Base-by-base conservation (phyloP, 179 eudicot species). In the Silene vulgaris region DNA sequence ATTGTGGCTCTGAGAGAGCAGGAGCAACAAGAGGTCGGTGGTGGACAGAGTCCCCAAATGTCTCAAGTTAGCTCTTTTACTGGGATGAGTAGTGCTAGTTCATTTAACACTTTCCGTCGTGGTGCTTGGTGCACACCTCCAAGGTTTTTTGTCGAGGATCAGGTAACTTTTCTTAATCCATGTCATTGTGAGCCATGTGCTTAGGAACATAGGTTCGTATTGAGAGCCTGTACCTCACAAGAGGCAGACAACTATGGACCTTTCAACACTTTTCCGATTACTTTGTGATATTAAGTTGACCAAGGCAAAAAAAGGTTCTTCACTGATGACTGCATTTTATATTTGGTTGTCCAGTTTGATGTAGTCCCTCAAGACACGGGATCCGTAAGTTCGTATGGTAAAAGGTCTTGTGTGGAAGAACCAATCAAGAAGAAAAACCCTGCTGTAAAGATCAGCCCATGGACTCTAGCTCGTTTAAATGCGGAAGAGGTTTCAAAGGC, bases 51-150 rank as follows among this genome's bases (percentile, higher is more conserved):
- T 79, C 97, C 98, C 52, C 99, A 93, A 78, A 93, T 96, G 99
- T 96, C 99, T n/a, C 90, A 81, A 64, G 92, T 80, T 45, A 96
- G 99, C 89, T 96, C 99, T 50, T 82, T 91, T 69, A 96, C 99
- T 6, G 97, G 98, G 69, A 45, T 96, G 76, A 96, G 99, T 85
- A 96, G 98, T 74, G 90, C 97, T 72, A 96, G 99, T 74, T 96
- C 99, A 50, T 88, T 96, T 63, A 93, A 88, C 76, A 85, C 87
- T 69, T 89, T 93, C 85, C 91, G 88, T 14, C 90, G 92, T 21
- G 92, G 91, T 14, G 97, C 99, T 50, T 96, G 96, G 96, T 96
- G 99, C 82, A 96, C 99, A 0, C 99, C 99, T 78, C 99, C 99
- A 4, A 89, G 98, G 21, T 78, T 96, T 54, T 91, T 96, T 78